Conservation (phyloP, 148 eudicot species). For the Rhododendron griersonianum region DNA sequence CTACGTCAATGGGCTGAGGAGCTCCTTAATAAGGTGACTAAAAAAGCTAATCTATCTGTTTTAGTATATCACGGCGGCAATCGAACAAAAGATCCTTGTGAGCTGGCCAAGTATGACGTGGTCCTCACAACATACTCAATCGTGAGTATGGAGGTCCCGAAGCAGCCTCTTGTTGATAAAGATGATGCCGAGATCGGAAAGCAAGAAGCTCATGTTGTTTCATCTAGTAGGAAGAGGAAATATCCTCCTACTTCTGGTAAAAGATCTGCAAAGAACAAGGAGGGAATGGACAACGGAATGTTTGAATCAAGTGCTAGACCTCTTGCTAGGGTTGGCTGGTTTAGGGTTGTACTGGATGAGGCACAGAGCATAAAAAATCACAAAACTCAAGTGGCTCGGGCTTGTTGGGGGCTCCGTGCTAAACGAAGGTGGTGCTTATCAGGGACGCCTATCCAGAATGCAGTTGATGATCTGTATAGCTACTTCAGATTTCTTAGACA, state of each 20-base stretch:
- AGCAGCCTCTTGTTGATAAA: conserved; percentile 60
- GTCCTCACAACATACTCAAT: conserved; percentile 97
- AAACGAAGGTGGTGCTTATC: conserved; percentile 99
- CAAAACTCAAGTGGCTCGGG: conserved; percentile 86
- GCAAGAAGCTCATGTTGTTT: conserved; percentile 17
- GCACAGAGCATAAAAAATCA: conserved; percentile 94
- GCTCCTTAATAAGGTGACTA: conserved; percentile 61
- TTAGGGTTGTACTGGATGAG: conserved; percentile 95
- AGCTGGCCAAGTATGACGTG: conserved; percentile 84
- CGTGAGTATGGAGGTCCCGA: conserved; percentile 95
- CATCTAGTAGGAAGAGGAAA: conserved; percentile 60
- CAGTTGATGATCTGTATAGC: conserved; percentile 95
- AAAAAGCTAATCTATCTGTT: conserved; percentile 59
- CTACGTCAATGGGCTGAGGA: conserved; percentile 95
- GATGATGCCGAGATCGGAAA: conserved; percentile 37
- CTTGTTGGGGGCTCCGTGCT: conserved; percentile 99
- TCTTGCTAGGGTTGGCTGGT: conserved; percentile 90
- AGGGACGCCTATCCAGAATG: conserved; percentile 96
- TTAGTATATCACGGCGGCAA: conserved; percentile 75
- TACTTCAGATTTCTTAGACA: conserved; percentile 90
- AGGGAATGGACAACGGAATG: conserved; percentile 34
- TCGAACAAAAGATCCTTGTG: conserved; percentile 85
- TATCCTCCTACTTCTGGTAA: conserved; percentile 39
- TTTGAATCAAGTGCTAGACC: conserved; percentile 52
- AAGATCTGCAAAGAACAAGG: conserved; percentile 36